Evolutionary conservation across 2,329 filamentous ascomycete genomes (phyloP).

Genomic region (Sphaerulina vaccinii): DNA sequence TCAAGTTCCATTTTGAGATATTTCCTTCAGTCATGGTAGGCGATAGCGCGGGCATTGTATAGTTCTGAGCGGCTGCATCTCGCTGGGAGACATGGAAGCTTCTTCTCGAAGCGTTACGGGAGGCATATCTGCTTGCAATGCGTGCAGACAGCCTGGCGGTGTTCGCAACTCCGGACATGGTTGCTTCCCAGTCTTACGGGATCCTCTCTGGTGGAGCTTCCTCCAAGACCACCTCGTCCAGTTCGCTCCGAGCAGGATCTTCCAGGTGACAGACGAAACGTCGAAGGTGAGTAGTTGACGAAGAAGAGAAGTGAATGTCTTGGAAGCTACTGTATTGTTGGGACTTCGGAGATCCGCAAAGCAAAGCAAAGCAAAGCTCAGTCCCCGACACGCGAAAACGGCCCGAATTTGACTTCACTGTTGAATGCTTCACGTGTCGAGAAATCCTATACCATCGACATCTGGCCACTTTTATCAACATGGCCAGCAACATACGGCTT

Average conservation of each 20-base stretch:
- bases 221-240: background rate
- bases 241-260: too few species aligned
- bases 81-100: constrained; percentile 30
- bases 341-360: too few species aligned
- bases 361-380: too few species aligned
- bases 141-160: constrained; percentile 33
- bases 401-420: too few species aligned
- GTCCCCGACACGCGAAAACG: too few species aligned
- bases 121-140: constrained; percentile 31
- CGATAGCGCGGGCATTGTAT: constrained; percentile 87
- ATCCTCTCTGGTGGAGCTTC: background rate
- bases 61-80: constrained; percentile 72
- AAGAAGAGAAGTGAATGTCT: too few species aligned
- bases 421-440: too few species aligned
- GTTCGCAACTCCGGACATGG: constrained; percentile 35
- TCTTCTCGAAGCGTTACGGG: constrained; percentile 28
- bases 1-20: constrained; percentile 80
- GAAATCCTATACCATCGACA: background rate
- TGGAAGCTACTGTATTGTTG: too few species aligned
- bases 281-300: too few species aligned
- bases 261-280: too few species aligned
- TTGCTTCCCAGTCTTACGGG: constrained; percentile 1
- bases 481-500: constrained; percentile 17
- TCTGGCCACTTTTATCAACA: background rate
- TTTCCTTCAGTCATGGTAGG: constrained; percentile 94